Conservation (phyloP, 208 protist genomes). For the Paratrypanosoma confusum region DNA sequence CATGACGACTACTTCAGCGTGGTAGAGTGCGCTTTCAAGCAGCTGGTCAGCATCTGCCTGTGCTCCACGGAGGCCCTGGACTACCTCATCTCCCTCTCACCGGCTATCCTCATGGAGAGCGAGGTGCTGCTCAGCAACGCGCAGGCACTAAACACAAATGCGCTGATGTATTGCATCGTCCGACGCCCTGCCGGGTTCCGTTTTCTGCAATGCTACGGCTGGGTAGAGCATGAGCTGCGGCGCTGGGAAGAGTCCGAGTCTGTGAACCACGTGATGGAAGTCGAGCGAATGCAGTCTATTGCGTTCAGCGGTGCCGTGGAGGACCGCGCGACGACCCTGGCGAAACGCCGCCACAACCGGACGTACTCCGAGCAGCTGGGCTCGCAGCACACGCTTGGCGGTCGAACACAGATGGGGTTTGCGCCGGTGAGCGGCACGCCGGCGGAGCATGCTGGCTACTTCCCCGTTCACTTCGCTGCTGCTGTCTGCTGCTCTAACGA, state of each 20-base stretch:
- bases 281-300: constrained; percentile 44
- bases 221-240: constrained; percentile 72
- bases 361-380: constrained; percentile 32
- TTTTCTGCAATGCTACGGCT: constrained; percentile 79
- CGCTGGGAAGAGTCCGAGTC: constrained; percentile 67
- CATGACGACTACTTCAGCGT: constrained; percentile 67
- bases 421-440: too few species aligned
- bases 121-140: constrained; percentile 55
- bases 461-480: constrained; percentile 73
- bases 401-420: too few species aligned
- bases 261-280: constrained; percentile 28
- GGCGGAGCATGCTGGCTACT: constrained; percentile 23
- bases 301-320: constrained; percentile 8
- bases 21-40: constrained; percentile 68
- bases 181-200: constrained; percentile 58
- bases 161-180: constrained; percentile 74
- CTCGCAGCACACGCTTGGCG: too few species aligned
- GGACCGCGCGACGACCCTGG: constrained; percentile 2
- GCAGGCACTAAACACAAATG: constrained; percentile 44
- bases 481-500: constrained; percentile 63
- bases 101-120: constrained; percentile 77
- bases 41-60: constrained; percentile 75
- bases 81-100: constrained; percentile 73
- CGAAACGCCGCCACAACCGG: constrained; percentile 21
- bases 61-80: constrained; percentile 78